Conservation (phyloP, 768 basidiomycete genomes). For the Mycena floridula region DNA sequence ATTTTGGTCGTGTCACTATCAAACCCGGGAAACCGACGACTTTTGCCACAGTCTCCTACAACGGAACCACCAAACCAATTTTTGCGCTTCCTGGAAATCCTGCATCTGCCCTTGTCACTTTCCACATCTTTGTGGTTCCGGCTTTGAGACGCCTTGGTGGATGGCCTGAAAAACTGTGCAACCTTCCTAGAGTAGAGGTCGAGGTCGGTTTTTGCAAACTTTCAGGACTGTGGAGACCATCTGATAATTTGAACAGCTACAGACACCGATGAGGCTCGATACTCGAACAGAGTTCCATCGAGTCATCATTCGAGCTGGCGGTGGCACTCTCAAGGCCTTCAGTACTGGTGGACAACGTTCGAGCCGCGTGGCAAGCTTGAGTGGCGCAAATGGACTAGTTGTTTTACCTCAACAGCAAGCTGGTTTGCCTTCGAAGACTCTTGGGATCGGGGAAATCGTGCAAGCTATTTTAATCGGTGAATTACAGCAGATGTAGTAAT, state of each 20-base stretch:
- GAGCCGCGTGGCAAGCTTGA: constrained; percentile 73
- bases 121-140: constrained; percentile 80
- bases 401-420: constrained; percentile 47
- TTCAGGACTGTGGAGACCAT: too few relatives aligned
- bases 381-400: constrained; percentile 75
- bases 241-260: constrained; percentile 33
- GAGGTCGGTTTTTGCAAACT: too few relatives aligned
- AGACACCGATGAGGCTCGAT: constrained; percentile 61
- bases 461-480: constrained; percentile 69
- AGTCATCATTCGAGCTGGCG: constrained; percentile 55
- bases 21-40: constrained; percentile 89
- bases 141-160: constrained; percentile 70
- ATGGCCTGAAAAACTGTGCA: constrained; percentile 44
- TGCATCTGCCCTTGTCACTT: constrained; percentile 81
- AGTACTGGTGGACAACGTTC: constrained; percentile 88
- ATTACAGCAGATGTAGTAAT: constrained; percentile 26
- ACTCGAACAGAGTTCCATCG: constrained; percentile 81
- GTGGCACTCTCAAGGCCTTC: constrained; percentile 50
- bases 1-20: constrained; percentile 81
- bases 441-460: constrained; percentile 51
- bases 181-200: constrained; percentile 58
- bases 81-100: constrained; percentile 91
- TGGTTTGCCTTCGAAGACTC: constrained; percentile 19
- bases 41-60: constrained; percentile 53
- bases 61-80: constrained; percentile 45